These are phyloP conservation scores for Colletotrichum paranaense DNA, from an alignment of 2,329 filamentous ascomycete species.

Conservation along the genomic window DNA sequence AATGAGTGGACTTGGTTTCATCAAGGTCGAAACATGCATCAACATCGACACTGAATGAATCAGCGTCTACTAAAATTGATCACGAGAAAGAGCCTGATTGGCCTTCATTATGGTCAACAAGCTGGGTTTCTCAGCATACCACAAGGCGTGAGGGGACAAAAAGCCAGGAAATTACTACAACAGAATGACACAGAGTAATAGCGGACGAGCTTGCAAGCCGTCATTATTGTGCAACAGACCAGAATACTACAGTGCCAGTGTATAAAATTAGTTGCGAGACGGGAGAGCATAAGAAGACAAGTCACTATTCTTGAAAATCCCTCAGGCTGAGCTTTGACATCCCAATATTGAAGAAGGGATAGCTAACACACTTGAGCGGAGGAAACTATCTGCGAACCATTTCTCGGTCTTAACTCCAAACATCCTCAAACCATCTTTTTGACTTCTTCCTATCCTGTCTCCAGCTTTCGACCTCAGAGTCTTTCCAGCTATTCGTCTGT, in stretches of 20 bases:
- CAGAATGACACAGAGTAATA: not conserved
- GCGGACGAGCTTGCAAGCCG: not conserved
- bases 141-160: not conserved
- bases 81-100: not conserved
- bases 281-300: not conserved
- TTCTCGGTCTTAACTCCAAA: not conserved
- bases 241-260: not conserved
- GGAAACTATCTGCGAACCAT: not conserved
- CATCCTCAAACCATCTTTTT: not conserved
- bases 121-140: not conserved
- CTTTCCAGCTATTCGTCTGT: not conserved
- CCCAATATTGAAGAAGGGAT: not conserved
- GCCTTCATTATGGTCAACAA: not conserved
- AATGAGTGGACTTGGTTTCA: not conserved
- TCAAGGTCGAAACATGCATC: constrained; percentile 10
- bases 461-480: not conserved
- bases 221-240: not conserved
- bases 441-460: not conserved
- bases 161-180: not conserved
- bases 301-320: not conserved
- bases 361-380: no score
- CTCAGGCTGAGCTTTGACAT: not conserved
- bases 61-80: not conserved
- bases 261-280: not conserved
- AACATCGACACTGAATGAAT: not conserved